Evolutionary conservation across 2,329 filamentous ascomycete species (phyloP), one percentile per base, ranked within the genome.

Genomic region (Calonectria crousiana): DNA sequence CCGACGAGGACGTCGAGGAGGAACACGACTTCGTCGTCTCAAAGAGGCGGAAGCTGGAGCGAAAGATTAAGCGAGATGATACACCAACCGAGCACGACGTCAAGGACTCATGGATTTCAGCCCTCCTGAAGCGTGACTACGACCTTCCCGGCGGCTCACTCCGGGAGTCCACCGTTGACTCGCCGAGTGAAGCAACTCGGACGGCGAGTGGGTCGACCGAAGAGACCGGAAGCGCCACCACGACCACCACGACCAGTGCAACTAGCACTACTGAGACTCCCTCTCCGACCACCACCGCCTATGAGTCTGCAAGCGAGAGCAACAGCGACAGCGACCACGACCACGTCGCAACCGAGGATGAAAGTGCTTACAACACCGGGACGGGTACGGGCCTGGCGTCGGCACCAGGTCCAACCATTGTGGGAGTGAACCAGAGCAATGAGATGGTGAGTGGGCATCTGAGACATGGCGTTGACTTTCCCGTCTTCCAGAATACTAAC

Each of bases 1-100:
- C 72, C n/a, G 82, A 83, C 51, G 78, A 79, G 30, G 74, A 60
- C 28, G 11, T 20, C 58, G 76, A 80, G 18, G 69, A 79, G 51
- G 72, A 70, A 11, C 72, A 80, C 74, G 76, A 78, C 23, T 74
- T 75, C 62, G 69, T 72, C 38, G 72, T 72, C 34, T 74, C 74
- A 71, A 79, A 62, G 51, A 80, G 60, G 23, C 77, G 69, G 20
- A 74, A 62, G 38, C 23, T 51, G 38, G 71, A 65, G 30, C 67
- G 34, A 28, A 77, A 65, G 36, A n/a, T 52, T 14, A 72, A 71
- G 34, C 78, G 75, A 49, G 47, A 52, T 26, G 70, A 69, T n/a
- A 28, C 74, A 30, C n/a, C 74, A 20, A 47, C 41, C 34, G 71
- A 76, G 23, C 68, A 71, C 16, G 70, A 75, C 64, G 66, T 76